phyloP scores from a whole-genome alignment of 1,284 basidiomycete species.

The Ganoderma multipileum region DNA sequence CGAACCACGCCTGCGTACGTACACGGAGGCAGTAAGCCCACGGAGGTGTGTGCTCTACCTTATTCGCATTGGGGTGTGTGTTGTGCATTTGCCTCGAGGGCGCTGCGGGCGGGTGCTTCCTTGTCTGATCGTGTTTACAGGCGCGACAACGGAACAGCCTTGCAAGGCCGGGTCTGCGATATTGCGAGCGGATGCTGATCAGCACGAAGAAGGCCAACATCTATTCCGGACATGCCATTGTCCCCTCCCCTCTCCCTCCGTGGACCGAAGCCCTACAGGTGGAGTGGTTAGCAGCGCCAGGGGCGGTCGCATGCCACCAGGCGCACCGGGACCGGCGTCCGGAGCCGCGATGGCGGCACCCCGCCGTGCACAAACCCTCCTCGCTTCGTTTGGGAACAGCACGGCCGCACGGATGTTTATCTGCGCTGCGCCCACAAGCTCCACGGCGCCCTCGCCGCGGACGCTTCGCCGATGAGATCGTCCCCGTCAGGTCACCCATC shows the following conservation, averaged over 20 bases:
- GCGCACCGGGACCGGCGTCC: background rate
- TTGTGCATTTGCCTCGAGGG: background rate
- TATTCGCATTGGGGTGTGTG: background rate
- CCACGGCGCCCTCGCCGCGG: constrained; percentile 12
- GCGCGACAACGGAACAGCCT: background rate
- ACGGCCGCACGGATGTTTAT: constrained; percentile 1
- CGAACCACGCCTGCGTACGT: background rate
- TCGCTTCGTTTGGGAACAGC: background rate
- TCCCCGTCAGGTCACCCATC: background rate
- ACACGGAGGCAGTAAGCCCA: background rate
- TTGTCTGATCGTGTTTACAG: background rate
- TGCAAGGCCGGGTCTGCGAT: background rate
- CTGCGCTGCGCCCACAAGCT: constrained; percentile 12
- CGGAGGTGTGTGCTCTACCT: background rate
- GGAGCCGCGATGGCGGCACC: background rate
- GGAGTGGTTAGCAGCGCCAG: background rate
- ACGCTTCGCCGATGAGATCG: constrained; percentile 21
- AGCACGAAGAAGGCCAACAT: background rate
- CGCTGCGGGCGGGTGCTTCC: background rate
- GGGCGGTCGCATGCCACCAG: background rate
- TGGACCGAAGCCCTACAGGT: background rate
- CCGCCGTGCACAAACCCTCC: background rate
- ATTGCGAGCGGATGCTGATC: background rate
- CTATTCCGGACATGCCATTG: background rate
- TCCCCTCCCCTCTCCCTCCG: background rate